Evolutionary conservation across 352 stramenopile genomes (phyloP).

Genomic region (Globisporangium perplexum): DNA sequence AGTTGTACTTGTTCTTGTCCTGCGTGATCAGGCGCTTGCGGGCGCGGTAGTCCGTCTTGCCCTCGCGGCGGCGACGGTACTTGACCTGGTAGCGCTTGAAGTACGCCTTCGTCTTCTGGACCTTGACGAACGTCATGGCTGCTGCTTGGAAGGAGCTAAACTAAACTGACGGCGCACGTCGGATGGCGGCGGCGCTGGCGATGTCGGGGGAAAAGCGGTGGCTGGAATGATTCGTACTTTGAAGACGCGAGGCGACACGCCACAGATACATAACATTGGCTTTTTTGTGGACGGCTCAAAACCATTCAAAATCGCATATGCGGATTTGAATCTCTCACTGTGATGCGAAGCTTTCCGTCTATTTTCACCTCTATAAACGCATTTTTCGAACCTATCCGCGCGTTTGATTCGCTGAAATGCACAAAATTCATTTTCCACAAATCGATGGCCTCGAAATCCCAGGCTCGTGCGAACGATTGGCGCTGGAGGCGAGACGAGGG

Average conservation of each 20-base stretch:
- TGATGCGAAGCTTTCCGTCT: not conserved
- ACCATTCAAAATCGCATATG: constrained; percentile 6
- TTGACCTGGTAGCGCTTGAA: constrained; percentile 99
- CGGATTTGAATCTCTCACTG: not conserved
- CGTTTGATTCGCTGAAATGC: constrained; percentile 10
- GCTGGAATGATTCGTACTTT: constrained; percentile 3
- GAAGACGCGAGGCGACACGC: not conserved
- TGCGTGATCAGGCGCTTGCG: constrained; percentile 98
- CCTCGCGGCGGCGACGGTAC: constrained; percentile 96
- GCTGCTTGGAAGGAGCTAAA: constrained; percentile 62
- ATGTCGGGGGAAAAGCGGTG: not conserved
- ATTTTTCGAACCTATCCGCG: not conserved
- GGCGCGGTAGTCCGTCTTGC: constrained; percentile 99
- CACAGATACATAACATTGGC: too few relatives aligned
- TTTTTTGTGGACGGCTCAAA: too few relatives aligned
- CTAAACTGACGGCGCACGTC: constrained; percentile 14
- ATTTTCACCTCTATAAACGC: not conserved
- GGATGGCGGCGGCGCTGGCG: not conserved
- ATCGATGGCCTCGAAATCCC: constrained; percentile 9
- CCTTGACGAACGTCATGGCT: constrained; percentile 96
- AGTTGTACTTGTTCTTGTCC: constrained; percentile 99
- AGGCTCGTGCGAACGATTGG: constrained; percentile 29
- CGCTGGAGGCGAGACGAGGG: constrained; percentile 10
- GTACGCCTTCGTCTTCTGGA: constrained; percentile 99
- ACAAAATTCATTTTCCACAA: constrained; percentile 20